A percentile compares a stretch with the other conserved stretches of the same genome.
phyloP scores from a whole-genome alignment of 176 grass and related monocot species.

The Elymus sibiricus region DNA sequence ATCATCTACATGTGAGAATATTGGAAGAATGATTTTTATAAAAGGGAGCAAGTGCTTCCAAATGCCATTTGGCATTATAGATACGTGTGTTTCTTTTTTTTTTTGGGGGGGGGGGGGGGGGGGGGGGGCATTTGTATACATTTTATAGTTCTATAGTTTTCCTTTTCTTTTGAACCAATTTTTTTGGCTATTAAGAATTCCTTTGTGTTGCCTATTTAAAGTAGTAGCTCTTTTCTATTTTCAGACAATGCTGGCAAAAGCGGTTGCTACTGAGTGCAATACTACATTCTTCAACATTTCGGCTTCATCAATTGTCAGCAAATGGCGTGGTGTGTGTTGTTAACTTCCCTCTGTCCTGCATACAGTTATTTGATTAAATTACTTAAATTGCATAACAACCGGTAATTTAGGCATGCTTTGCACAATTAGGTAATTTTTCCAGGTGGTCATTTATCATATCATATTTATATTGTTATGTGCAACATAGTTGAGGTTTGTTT shows the following conservation, averaged over 20 bases:
- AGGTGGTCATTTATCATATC: background rate
- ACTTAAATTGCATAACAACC: background rate
- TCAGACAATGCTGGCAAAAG: slow-evolving; percentile 97
- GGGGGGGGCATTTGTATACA: no score
- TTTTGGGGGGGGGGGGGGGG: no score
- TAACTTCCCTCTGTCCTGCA: background rate
- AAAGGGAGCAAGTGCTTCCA: background rate
- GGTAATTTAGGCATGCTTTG: background rate
- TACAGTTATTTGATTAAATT: background rate
- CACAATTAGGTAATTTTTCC: background rate
- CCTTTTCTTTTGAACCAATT: background rate
- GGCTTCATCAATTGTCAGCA: slow-evolving; percentile 96
- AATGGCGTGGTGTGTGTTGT: slow-evolving; percentile 72
- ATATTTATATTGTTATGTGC: background rate
- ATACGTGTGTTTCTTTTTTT: background rate
- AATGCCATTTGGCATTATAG: background rate
- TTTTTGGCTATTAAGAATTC: background rate
- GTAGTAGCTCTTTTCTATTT: background rate
- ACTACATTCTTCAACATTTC: slow-evolving; percentile 99
- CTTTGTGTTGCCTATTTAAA: slow-evolving; percentile 6
- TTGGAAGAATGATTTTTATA: background rate
- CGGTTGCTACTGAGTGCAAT: slow-evolving; percentile 90
- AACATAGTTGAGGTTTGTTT: background rate
- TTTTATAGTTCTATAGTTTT: background rate
- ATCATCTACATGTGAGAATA: no score